Conservation (phyloP, 1,284 basidiomycete species). For the Cutaneotrichosporon sp. region DNA sequence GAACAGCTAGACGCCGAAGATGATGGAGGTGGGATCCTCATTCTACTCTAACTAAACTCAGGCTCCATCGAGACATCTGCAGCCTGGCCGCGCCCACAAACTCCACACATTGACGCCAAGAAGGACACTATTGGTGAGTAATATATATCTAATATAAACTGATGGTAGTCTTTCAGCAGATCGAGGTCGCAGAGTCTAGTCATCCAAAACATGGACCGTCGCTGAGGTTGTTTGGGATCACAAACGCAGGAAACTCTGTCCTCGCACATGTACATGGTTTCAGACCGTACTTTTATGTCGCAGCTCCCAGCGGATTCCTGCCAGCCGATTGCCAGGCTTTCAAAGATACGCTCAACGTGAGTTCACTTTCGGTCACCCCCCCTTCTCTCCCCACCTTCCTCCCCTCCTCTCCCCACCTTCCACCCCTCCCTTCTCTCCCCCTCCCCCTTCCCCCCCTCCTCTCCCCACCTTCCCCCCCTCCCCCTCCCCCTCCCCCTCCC, state of each 20-base stretch:
- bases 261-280: constrained; percentile 77
- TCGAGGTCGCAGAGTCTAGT: constrained; percentile 77
- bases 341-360: constrained; percentile 71
- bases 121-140: constrained; percentile 63
- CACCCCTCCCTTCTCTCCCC: no score
- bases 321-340: constrained; percentile 67
- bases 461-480: no score
- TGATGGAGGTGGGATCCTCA: constrained; percentile 46
- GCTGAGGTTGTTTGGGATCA: constrained; percentile 83
- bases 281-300: constrained; percentile 85
- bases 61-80: constrained; percentile 57
- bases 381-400: no score
- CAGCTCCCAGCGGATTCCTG: constrained; percentile 76
- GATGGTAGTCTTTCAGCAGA: constrained; percentile 76
- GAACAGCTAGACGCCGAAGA: constrained; percentile 70
- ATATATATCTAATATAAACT: neutral
- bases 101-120: constrained; percentile 61
- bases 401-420: no score
- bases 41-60: neutral
- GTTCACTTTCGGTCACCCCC: constrained; percentile 42
- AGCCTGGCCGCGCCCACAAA: constrained; percentile 70
- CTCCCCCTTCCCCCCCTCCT: no score
- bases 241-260: constrained; percentile 81
- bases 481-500: no score
- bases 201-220: constrained; percentile 59